phyloP scores from a whole-genome alignment of 257 asterid genomes.

The Solanum gandarillasii region DNA sequence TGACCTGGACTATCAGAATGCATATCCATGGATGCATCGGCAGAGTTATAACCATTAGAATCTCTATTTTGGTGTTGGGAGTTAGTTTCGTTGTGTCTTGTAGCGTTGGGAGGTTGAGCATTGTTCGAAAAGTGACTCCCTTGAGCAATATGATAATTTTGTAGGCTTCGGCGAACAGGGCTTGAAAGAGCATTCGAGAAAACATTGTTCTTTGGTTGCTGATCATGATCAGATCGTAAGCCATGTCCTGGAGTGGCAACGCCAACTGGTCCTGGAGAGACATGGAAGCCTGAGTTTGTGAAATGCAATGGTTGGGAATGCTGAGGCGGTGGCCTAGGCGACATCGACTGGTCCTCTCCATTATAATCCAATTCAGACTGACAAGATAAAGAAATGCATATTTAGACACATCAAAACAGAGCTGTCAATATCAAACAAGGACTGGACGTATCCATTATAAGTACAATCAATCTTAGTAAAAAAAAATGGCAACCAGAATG shows the following conservation, averaged over 20 bases:
- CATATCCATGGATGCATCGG: slow-evolving; percentile 38
- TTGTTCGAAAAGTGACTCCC: slow-evolving; percentile 17
- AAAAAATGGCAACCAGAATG: not conserved
- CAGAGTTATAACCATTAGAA: slow-evolving; percentile 17
- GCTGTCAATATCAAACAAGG: not conserved
- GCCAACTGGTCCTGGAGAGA: slow-evolving; percentile 20
- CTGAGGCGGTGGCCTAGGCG: slow-evolving; percentile 33
- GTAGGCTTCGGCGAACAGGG: slow-evolving; percentile 33
- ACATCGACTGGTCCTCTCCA: slow-evolving; percentile 33
- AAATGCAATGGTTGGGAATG: slow-evolving; percentile 15
- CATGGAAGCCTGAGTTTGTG: slow-evolving; percentile 16
- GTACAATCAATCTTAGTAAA: not conserved
- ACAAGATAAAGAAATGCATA: not conserved
- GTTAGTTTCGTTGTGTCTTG: slow-evolving; percentile 13
- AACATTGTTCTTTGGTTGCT: slow-evolving; percentile 28
- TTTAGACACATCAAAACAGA: not conserved
- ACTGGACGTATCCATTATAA: not conserved
- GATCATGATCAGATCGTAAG: slow-evolving; percentile 29
- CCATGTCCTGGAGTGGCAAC: slow-evolving; percentile 11
- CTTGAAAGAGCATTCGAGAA: slow-evolving; percentile 44
- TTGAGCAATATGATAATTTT: slow-evolving; percentile 26
- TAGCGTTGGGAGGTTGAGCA: slow-evolving; percentile 15
- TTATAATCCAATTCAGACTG: slow-evolving; percentile 32
- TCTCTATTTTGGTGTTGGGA: slow-evolving; percentile 26
- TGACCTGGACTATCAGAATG: slow-evolving; percentile 31